phyloP scores from a whole-genome alignment of 257 asterid species.

The Primulina huaijiensis region DNA sequence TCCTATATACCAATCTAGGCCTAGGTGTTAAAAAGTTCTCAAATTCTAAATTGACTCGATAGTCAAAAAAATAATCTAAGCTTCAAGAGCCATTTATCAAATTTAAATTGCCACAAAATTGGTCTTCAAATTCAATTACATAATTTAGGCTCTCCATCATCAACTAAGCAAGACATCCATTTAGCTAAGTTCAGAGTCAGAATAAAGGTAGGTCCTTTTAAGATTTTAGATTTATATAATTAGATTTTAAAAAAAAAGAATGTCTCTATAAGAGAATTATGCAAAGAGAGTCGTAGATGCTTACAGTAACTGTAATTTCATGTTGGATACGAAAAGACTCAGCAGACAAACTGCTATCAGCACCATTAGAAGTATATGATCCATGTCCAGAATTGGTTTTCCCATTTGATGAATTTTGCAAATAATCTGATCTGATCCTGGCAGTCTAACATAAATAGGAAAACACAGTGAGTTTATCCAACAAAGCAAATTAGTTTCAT shows the following conservation, averaged over 20 bases:
- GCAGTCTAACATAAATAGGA: constrained; percentile 39
- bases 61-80: not conserved
- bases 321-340: constrained; percentile 71
- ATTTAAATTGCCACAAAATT: not conserved
- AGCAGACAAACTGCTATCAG: constrained; percentile 48
- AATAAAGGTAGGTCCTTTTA: too few species aligned
- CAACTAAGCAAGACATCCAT: not conserved
- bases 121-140: not conserved
- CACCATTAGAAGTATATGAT: constrained; percentile 39
- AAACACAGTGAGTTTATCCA: constrained; percentile 1
- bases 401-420: constrained; percentile 37
- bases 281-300: constrained; percentile 25
- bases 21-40: not conserved
- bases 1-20: not conserved
- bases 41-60: not conserved
- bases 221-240: not conserved
- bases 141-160: not conserved
- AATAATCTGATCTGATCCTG: constrained; percentile 42
- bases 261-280: not conserved
- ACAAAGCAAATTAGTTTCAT: not conserved
- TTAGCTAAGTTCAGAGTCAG: not conserved
- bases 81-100: not conserved
- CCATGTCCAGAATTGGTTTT: constrained; percentile 36
- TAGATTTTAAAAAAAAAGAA: too few species aligned
- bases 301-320: constrained; percentile 81